Base-by-base conservation (phyloP, 2,329 filamentous ascomycete genomes). In the Aspergillus oerlinghausenensis region DNA sequence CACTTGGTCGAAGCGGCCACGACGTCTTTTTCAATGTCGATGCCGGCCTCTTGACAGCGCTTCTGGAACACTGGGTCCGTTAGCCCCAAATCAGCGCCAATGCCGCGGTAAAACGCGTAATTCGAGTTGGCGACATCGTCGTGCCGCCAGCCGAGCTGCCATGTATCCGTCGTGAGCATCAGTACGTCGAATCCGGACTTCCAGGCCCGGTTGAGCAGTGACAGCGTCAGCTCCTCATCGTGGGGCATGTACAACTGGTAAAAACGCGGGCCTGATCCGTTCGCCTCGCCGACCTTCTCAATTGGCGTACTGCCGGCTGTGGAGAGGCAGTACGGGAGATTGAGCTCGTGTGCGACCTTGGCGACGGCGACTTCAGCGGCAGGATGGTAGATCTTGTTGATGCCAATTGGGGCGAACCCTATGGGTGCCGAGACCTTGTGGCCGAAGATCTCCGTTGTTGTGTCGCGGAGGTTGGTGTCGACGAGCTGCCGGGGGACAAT, bases 201-300 rank as follows among this genome's bases (percentile, higher is more conserved):
- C 58, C 78, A 74, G 0, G 85, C 85, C 23, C 84, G 74, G n/a
- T 74, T 73, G 1, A 88, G 72, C 17, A 88, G 71, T 0, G 79
- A 83, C 3, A 83, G 53, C 0, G 83, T 83, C 25, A 87, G 67
- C 55, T 82, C 82, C 57, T 87, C 83, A 60, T 87, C 83, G 55
- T 86, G 83, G 1, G 82, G 82, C 80, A 83, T 81, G 67, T 88
- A 88, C 1, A 88, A 74, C 67, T 88, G 85, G 70, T 81, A 88
- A 67, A 85, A 87, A 0, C 84, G 74, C 1, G 80, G 75, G 0
- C 73, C 76, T 0, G 70, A 63, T 9, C 82, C 82, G 54, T 87
- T 85, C 1, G 83, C 83, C 3, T 66, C 66, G 1, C 74, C 84
- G 0, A 87, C 83, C 25, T 80, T 78, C 65, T 88, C 85, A 51